Base-by-base conservation (phyloP, 2,329 filamentous ascomycete species). In the Thermomyces lanuginosus region DNA sequence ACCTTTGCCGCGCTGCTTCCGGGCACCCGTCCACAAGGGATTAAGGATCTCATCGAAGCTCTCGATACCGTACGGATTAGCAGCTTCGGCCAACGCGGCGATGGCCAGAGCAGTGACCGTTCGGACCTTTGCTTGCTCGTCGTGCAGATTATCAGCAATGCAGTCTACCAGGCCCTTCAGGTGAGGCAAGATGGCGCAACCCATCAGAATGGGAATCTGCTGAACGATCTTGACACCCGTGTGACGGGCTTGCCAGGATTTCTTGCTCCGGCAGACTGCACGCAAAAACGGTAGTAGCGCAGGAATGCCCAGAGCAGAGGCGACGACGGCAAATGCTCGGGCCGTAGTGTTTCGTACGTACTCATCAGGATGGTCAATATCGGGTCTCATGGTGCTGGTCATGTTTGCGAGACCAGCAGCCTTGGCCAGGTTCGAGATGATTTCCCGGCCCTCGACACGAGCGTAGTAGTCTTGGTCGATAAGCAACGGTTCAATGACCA, bases 381-480 rank as follows among this genome's bases (percentile, higher is more conserved):
- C 89, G 0, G 89, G 91, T 45, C 89, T 70, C 89, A 98, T 98
- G 6, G 84, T 92, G 57, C 83, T 92, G 51, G 98, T 98, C 89
- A 98, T 98, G 41, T 91, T 89, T 10, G 89, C 89, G 29, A 98
- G 69, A 48, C 89, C 91, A 35, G 91, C 89, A 13, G 89, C 89
- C 56, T 98, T 98, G 49, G 79, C 80, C 26, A 98, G 70, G 51
- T 98, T 98, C 29, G 86, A 95, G 42, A 98, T 98, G 43, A 98
- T 98, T 53, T 98, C 89, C 41, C 89, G 81, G 54, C 89, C 89
- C 55, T 98, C 89, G 4, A 98, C 89, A 51, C 89, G 77, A 21
- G 91, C 89, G 53, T 98, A 98, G 58, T 98, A 98, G 57, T 98
- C 91, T 59, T 98, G 89, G 48, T 98, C 91, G 45, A 98, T 98